Conservation (phyloP, 2,329 filamentous ascomycete genomes). For the Tolypocladium cylindrosporum region DNA sequence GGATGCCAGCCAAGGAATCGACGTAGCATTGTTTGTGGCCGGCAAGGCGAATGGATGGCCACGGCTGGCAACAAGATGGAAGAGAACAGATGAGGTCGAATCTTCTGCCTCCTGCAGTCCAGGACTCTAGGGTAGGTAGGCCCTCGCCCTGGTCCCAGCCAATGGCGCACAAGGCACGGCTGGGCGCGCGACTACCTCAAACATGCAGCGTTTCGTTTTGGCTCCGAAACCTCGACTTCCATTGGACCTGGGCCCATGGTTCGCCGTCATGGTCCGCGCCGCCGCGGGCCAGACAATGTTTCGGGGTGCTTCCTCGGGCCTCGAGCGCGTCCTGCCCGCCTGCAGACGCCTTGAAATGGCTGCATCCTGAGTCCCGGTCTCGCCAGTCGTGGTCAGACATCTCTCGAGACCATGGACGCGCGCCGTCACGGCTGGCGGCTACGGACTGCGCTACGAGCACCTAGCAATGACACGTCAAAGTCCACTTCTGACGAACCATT, state of each 20-base stretch:
- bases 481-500: not conserved
- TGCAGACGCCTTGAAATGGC: not conserved
- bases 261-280: not conserved
- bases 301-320: not conserved
- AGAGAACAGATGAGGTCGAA: not conserved
- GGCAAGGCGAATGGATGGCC: no score
- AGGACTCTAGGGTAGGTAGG: not conserved
- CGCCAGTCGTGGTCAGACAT: not conserved
- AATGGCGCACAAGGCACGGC: not conserved
- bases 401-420: not conserved
- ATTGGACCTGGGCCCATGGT: not conserved
- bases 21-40: no score
- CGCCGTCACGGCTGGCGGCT: not conserved
- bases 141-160: not conserved
- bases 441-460: not conserved
- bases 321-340: not conserved
- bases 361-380: not conserved
- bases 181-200: not conserved
- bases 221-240: not conserved
- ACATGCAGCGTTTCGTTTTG: not conserved
- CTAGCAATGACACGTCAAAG: not conserved
- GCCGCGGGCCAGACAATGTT: not conserved
- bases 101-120: not conserved
- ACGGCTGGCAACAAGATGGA: no score
- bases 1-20: no score